Evolutionary conservation across 129 eudicot genomes (phyloP).

Genomic region (Flaveria brownii): DNA sequence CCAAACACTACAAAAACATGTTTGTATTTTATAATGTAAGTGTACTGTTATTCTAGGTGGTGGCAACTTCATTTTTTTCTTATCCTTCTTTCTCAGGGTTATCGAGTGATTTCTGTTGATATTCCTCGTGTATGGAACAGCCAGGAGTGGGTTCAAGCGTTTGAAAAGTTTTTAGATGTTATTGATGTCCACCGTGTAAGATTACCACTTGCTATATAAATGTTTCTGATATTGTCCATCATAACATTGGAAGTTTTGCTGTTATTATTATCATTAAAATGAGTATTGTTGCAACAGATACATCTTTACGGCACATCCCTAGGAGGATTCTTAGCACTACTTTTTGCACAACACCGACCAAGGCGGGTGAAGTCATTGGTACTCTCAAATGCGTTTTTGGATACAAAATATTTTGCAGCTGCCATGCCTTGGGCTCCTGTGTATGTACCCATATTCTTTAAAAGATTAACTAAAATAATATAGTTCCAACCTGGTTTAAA

Average conservation of each 20-base stretch:
- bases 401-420: slow-evolving; percentile 69
- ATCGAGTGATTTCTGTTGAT: slow-evolving; percentile 93
- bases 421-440: slow-evolving; percentile 99
- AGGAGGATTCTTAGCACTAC: slow-evolving; percentile 96
- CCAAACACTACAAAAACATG: neutral
- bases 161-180: slow-evolving; percentile 94
- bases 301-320: slow-evolving; percentile 97
- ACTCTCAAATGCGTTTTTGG: slow-evolving; percentile 88
- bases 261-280: neutral
- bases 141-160: slow-evolving; percentile 94
- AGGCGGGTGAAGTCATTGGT: slow-evolving; percentile 87
- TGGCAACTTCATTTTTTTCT: neutral
- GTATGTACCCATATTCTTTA: slow-evolving; percentile 50
- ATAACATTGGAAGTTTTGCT: neutral
- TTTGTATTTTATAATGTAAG: neutral
- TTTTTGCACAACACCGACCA: slow-evolving; percentile 96
- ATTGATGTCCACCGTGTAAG: slow-evolving; percentile 98
- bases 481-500: neutral
- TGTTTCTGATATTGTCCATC: neutral
- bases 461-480: neutral
- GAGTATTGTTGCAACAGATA: slow-evolving; percentile 50
- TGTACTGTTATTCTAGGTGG: neutral
- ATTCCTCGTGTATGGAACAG: slow-evolving; percentile 97
- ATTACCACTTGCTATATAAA: slow-evolving; percentile 11
- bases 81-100: slow-evolving; percentile 61